Evolutionary conservation across 2,329 filamentous ascomycete species (phyloP), one percentile per base, ranked within the genome.

Genomic region (Beauveria bassiana): DNA sequence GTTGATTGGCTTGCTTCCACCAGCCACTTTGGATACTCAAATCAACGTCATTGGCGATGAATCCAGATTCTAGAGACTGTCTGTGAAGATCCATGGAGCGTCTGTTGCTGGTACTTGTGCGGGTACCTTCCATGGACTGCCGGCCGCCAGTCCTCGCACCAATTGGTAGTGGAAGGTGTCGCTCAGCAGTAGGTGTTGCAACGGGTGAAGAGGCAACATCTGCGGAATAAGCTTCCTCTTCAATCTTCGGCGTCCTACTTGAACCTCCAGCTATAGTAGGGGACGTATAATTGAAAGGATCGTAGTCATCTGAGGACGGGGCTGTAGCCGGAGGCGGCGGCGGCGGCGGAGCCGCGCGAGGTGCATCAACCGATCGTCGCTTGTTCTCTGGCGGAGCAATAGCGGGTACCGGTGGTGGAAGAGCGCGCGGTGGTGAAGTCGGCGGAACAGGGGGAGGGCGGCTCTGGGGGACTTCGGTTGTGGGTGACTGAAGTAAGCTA

Each of bases 11-110:
- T 69, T 93, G 86, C 43, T 88, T 85, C 93, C 93, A 99, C 95
- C 95, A 99, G 56, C 87, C 83, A 20, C 86, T 89, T 55, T 82
- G 81, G 50, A 83, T 79, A 14, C 85, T 87, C 43, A 98, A 79
- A 69, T 98, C 93, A 61, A 98, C 76, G 63, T 98, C 93, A 61
- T 87, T 87, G 46, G 95, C 95, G 64, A 98, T 93, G 70, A 87
- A 96, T 1, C 91, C 90, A 50, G 88, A 86, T 66, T 93, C 90
- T 72, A 86, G 82, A 6, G 87, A 88, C 22, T 90, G 87, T 52
- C 93, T 85, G 45, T 82, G 75, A 61, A 89, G 78, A 66, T 99
- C 95, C 74, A 90, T 85, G 3, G 92, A 96, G 45, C 83, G 75
- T 51, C 82, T 76, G 16, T 69, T 73, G n/a, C 72, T 71, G 14